Conservation (phyloP, 305 asterid genomes). For the Fraxinus floribunda region DNA sequence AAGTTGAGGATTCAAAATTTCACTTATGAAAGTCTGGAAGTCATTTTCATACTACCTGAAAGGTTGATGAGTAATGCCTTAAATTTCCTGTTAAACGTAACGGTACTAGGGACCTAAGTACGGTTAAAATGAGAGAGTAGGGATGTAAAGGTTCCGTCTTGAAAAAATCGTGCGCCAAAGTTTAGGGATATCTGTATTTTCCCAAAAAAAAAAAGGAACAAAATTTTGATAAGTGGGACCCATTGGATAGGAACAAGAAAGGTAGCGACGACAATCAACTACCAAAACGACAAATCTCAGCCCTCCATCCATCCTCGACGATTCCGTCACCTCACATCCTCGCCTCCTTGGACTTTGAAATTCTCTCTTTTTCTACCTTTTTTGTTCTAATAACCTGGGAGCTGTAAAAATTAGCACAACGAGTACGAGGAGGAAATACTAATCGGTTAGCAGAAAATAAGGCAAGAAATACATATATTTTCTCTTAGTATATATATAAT, state of each 20-base stretch:
- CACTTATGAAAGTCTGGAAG: neutral
- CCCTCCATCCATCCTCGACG: constrained; percentile 27
- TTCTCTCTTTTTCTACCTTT: neutral
- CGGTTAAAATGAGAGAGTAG: neutral
- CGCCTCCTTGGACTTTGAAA: neutral
- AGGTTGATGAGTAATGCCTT: neutral
- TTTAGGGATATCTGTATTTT: neutral
- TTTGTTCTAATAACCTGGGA: neutral
- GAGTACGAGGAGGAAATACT: neutral
- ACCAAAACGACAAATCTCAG: constrained; percentile 23
- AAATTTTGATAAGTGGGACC: constrained; percentile 8
- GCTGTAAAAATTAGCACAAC: neutral
- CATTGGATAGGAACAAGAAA: neutral
- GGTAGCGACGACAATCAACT: neutral
- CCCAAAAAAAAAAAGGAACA: neutral
- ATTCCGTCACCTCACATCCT: constrained; percentile 19
- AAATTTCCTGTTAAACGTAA: neutral
- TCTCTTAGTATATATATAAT: neutral
- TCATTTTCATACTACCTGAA: neutral
- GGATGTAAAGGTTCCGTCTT: neutral
- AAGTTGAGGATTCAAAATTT: neutral
- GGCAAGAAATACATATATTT: neutral
- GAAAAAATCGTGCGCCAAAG: neutral
- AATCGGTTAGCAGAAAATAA: neutral
- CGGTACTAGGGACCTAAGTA: neutral